These are phyloP conservation scores for Monilinia laxa DNA, from an alignment of 2,329 filamentous ascomycete species.

Conservation along the genomic window DNA sequence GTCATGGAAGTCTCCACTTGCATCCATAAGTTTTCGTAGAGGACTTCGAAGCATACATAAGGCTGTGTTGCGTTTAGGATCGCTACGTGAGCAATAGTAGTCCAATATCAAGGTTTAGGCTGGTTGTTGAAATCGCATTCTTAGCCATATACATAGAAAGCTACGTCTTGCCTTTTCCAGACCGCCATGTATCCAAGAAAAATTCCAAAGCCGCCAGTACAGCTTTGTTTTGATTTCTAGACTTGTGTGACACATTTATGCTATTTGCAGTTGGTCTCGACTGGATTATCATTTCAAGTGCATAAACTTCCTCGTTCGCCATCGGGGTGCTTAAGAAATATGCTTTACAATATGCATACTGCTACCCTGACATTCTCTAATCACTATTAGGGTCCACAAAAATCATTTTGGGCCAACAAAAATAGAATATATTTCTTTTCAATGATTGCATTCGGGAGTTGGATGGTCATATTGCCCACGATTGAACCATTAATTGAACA, in stretches of 20 bases:
- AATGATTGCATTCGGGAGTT: not conserved
- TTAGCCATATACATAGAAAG: not conserved
- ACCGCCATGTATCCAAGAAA: not conserved
- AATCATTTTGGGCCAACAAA: not conserved
- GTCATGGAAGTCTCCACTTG: not conserved
- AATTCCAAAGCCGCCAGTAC: too few species aligned
- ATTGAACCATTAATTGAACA: not conserved
- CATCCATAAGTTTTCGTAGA: not conserved
- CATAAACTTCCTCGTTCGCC: not conserved
- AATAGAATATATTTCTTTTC: not conserved
- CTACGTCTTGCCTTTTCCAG: not conserved
- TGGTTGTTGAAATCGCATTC: not conserved
- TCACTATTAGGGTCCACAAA: not conserved
- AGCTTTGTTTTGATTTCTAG: not conserved
- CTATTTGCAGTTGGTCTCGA: not conserved
- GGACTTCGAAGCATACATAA: not conserved
- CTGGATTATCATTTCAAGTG: not conserved
- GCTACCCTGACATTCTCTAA: not conserved
- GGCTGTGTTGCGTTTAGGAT: not conserved
- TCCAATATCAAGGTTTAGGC: not conserved
- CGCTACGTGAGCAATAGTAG: not conserved
- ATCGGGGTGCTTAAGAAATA: not conserved
- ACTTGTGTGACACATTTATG: not conserved
- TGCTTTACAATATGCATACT: not conserved
- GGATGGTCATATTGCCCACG: not conserved